Base-by-base conservation (phyloP, 352 stramenopile species). In the Pythium vanterpoolii region DNA sequence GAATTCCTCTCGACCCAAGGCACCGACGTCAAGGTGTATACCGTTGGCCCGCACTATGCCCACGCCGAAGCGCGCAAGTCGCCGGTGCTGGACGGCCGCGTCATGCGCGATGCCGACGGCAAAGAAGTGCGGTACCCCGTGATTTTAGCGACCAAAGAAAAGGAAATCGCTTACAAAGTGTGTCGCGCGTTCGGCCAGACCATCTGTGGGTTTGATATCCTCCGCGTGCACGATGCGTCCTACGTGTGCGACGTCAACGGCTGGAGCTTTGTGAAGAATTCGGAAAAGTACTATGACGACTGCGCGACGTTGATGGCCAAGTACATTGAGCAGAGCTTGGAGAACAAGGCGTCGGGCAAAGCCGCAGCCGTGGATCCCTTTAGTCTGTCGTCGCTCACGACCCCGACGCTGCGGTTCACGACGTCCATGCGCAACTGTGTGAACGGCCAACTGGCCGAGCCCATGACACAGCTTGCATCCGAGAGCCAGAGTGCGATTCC, bases 221-320 rank as follows among this genome's bases (percentile, higher is more conserved):
- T 99, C 34, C 84, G 97, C 26, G 86, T 94, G 72, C 86, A 79
- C 27, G 91, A 87, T 56, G 77, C 73, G 34, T 96, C 93, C 10
- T 99, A 98, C 71, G 96, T 99, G 6, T 99, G 98, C 77, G 98
- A 99, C 73, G 98, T 99, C 13, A 99, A 99, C 76, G 98, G 98
- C 26, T 99, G 96, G 93, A 99, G 92, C 61, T 99, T 99, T 78
- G 98, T 99, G 18, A 99, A 99, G 82, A 99, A 99, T 63, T 99
- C 95, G 45, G 86, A 97, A 56, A 99, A 99, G 77, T 99, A 99
- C 70, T 99, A 99, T 70, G 97, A 99, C 64, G 97, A 99, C 71
- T 56, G 48, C 23, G 48, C 48, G 21, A 56, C 30, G 48, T 33
- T 56, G 31, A 69, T 99, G 36, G 77, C 71, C 21, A 84, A 92